Evolutionary conservation across 306 rosid genomes (phyloP).

Genomic region (Notholithocarpus densiflorus): DNA sequence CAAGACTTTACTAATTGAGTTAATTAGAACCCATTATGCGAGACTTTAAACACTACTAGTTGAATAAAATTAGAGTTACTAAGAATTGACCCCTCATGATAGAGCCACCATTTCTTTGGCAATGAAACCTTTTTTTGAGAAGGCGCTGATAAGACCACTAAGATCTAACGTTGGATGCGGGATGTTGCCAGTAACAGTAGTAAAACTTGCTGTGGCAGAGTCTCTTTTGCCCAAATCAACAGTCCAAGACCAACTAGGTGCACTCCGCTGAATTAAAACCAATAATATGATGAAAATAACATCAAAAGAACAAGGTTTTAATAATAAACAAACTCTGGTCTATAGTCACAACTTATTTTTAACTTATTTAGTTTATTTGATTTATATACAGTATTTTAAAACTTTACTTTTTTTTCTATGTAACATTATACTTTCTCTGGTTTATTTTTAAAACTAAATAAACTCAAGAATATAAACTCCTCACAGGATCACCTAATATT

Average conservation of each 20-base stretch:
- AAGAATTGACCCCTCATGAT: constrained; percentile 34
- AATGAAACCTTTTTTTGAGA: constrained; percentile 55
- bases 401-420: too few relatives aligned
- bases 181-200: constrained; percentile 40
- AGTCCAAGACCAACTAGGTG: constrained; percentile 29
- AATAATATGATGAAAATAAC: background rate
- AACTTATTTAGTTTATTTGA: too few relatives aligned
- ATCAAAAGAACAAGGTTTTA: background rate
- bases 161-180: constrained; percentile 41
- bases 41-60: too few relatives aligned
- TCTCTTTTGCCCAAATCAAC: constrained; percentile 67
- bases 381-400: too few relatives aligned
- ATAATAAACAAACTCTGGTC: background rate
- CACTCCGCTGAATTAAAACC: constrained; percentile 39
- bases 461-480: too few relatives aligned
- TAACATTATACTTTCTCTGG: too few relatives aligned
- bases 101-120: constrained; percentile 61
- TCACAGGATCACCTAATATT: background rate
- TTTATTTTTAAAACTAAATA: too few relatives aligned
- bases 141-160: constrained; percentile 34
- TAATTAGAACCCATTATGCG: rapidly evolving
- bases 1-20: too few relatives aligned
- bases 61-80: too few relatives aligned
- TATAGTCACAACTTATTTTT: too few relatives aligned
- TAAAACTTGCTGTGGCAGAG: constrained; percentile 57